A percentile compares a stretch with the other conserved stretches of the same genome.
Conservation (phyloP, 208 protist genomes). For the Trypanosoma cruzi region DNA sequence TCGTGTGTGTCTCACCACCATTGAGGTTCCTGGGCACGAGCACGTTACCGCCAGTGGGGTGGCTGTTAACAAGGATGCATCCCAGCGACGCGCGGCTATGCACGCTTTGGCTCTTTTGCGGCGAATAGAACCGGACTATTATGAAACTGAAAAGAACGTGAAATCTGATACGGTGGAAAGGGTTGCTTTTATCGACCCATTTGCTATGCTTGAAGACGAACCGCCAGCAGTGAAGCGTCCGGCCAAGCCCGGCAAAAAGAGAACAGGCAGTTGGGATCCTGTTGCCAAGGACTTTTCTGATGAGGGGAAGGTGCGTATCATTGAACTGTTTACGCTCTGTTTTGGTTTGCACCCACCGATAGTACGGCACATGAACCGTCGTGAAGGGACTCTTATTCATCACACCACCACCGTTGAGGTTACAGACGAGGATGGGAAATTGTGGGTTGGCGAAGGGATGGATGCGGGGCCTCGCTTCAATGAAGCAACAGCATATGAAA, state of each 20-base stretch:
- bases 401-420: constrained; percentile 36
- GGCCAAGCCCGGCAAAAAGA: constrained; percentile 14
- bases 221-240: neutral
- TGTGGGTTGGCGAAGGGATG: constrained; percentile 22
- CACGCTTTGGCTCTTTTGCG: constrained; percentile 74
- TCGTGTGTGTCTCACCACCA: constrained; percentile 56
- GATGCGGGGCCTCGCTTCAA: constrained; percentile 38
- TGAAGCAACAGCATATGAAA: constrained; percentile 40
- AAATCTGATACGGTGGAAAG: constrained; percentile 23
- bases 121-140: constrained; percentile 75
- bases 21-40: constrained; percentile 67
- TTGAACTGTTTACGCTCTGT: constrained; percentile 71
- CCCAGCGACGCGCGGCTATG: constrained; percentile 74
- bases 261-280: constrained; percentile 30
- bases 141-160: constrained; percentile 29
- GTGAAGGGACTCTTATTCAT: constrained; percentile 17
- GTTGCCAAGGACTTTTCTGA: constrained; percentile 36
- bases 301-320: constrained; percentile 58
- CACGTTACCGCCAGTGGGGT: constrained; percentile 66
- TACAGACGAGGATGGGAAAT: constrained; percentile 38
- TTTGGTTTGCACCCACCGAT: constrained; percentile 44
- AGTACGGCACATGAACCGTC: constrained; percentile 35
- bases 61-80: constrained; percentile 47
- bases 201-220: constrained; percentile 9
- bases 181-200: constrained; percentile 8